Base-by-base conservation (phyloP, 2,329 filamentous ascomycete genomes). In the Simplicillium sp. region DNA sequence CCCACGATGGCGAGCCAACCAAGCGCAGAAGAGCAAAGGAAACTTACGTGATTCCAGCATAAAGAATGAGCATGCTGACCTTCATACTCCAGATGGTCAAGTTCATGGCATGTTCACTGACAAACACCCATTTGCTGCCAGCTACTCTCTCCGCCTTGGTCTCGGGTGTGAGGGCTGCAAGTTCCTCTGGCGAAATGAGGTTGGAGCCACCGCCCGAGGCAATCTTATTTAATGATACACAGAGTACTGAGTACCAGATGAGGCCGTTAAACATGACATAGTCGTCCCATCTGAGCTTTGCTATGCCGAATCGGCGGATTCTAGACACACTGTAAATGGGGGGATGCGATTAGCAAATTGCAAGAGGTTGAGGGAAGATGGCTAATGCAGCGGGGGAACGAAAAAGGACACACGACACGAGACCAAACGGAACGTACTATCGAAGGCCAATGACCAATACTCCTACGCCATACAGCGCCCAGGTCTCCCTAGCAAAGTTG, bases 1-100 rank as follows among this genome's bases (percentile, higher is more conserved):
- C 16, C 11, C 13, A 38, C 32, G 15, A 34, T 5, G 32, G 15
- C 13, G 15, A 34, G 12, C 32, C 32, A 16, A 34, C 32, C 5
- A 34, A 25, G 15, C 18, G 20, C 15, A 37, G 29, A 37, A 17
- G 14, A 29, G 3, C 28, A 32, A 6, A 20, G 15, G 8, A 25
- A 37, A 42, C 40, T 34, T 38, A 49, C 28, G 64, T 65, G 37
- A 70, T 56, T 25, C 67, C 61, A 11, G 56, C 54, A 42, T 67
- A 68, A 50, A 69, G 58, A 39, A 67, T 56, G 17, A 71, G 51
- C 54, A 70, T 64, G 49, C 66, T 68, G 6, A 54, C 52, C 45
- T 70, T 71, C 36, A 66, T 54, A 34, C 40, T 42, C 40, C 40
- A 42, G 28, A 42, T 20, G 32, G 40, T 29, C 14, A 42, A 31